Percentiles rank a stretch among this genome's conserved stretches.
phyloP scores from a whole-genome alignment of 78 protist genomes.

The Cyanophora paradoxa region DNA sequence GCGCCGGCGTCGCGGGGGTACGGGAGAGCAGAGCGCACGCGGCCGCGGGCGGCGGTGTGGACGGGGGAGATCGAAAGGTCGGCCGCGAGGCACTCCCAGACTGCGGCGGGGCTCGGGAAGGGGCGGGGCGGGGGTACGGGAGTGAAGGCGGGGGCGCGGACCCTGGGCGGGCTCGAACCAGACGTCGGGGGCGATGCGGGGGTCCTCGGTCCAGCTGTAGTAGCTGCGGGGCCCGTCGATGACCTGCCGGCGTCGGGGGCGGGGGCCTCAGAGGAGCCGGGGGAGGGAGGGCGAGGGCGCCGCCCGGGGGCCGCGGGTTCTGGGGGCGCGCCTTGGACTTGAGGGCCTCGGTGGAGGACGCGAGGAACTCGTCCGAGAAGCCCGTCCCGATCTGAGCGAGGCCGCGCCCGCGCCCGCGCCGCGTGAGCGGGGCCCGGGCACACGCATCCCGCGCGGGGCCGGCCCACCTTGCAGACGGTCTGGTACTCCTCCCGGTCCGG shows the following conservation, averaged over 20 bases:
- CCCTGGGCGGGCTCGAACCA: slow-evolving; percentile 73
- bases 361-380: slow-evolving; percentile 71
- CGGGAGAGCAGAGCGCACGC: too few species aligned
- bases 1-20: neutral
- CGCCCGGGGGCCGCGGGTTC: neutral
- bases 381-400: slow-evolving; percentile 83
- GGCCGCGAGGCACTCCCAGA: slow-evolving; percentile 95
- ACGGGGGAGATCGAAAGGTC: slow-evolving; percentile 83
- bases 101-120: slow-evolving; percentile 13
- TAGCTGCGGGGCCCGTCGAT: too few species aligned
- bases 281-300: neutral
- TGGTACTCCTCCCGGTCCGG: slow-evolving; percentile 81
- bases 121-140: neutral
- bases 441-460: neutral
- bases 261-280: too few species aligned
- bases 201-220: neutral
- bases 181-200: slow-evolving; percentile 65
- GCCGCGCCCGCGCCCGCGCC: neutral
- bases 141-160: neutral
- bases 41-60: slow-evolving; percentile 83
- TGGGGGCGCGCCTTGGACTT: neutral
- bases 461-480: slow-evolving; percentile 71
- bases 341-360: slow-evolving; percentile 17
- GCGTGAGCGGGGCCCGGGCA: neutral
- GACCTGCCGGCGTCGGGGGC: too few species aligned